Base-by-base conservation (phyloP, 192 early-diverging fungal genomes). In the Coemansia sp. region DNA sequence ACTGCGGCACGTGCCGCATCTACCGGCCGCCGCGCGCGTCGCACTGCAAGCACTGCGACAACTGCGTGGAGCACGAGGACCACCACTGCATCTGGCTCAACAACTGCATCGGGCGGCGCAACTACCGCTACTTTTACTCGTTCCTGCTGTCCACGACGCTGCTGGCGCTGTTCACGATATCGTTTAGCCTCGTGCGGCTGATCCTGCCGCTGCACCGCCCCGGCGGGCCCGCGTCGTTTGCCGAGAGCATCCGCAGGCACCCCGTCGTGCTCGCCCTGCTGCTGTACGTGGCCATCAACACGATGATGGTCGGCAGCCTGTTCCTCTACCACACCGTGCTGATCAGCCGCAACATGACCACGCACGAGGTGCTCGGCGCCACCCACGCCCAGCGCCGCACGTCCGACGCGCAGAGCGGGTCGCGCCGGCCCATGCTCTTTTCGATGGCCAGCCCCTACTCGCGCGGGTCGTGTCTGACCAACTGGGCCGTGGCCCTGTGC, bases 61-160 rank as follows among this genome's bases (percentile, higher is more conserved):
- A 92, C 60, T 97, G 95, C 72, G 92, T 97, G 48, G 89, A 91
- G 64, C 85, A 87, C 56, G 85, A 87, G 54, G 90, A 93, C 73
- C 91, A 94, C 58, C 92, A 98, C 69, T 98, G 95, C 67, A 89
- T 92, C 23, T 98, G 94, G 94, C 88, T 92, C 7, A 92, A 89
- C 63, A 95, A 92, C 72, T 96, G 94, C 70, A 85, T 98, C 44
- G 95, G 95, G 4, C 83, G 84, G 29, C 73, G 89, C 54, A 91
- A 91, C 71, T 91, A 91, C 69, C 83, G 86, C 14, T 85, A 87
- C 40, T 97, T 97, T 60, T 89, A 93, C 64, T 83, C 83, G 12
- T 94, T 95, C 55, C 73, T 94, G 6, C 40, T 82, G 27, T 66
- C 82, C 0, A 72, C 81, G n/a, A 84, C 85, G 4, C 4, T 86